Evolutionary conservation across 352 stramenopile genomes (phyloP).

Genomic region (Pythium rishiriense): DNA sequence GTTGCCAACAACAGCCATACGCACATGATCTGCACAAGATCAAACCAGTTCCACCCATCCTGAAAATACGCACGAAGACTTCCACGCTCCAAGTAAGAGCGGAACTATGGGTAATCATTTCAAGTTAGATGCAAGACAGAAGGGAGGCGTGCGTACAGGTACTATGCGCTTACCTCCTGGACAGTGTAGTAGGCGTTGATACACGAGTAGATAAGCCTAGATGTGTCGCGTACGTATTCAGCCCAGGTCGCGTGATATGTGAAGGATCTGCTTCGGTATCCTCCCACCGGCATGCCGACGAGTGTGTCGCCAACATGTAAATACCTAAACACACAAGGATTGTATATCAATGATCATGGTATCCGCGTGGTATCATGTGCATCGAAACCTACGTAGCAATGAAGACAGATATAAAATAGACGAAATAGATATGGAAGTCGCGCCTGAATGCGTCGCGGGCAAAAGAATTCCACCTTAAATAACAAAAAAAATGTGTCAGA

Average conservation of each 20-base stretch:
- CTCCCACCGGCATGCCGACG: slow-evolving; percentile 69
- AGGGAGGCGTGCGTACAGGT: neutral
- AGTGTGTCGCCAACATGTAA: slow-evolving; percentile 70
- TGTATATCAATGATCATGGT: neutral
- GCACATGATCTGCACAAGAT: slow-evolving; percentile 68
- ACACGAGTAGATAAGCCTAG: slow-evolving; percentile 51
- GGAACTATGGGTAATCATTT: slow-evolving; percentile 28
- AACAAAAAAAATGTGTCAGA: neutral
- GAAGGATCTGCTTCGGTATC: slow-evolving; percentile 67
- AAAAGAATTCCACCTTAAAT: slow-evolving; percentile 72
- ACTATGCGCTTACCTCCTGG: slow-evolving; percentile 46
- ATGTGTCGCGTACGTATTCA: slow-evolving; percentile 63
- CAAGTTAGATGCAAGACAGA: too few species aligned
- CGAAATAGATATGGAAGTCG: slow-evolving; percentile 76
- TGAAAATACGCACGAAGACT: slow-evolving; percentile 60
- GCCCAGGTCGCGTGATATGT: slow-evolving; percentile 31
- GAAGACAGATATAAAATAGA: slow-evolving; percentile 78
- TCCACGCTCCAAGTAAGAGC: slow-evolving; percentile 50
- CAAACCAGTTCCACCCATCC: slow-evolving; percentile 81
- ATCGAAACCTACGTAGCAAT: slow-evolving; percentile 53
- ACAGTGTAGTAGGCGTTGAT: slow-evolving; percentile 75
- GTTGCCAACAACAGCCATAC: slow-evolving; percentile 65
- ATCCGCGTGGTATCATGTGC: neutral
- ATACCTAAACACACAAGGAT: slow-evolving; percentile 44
- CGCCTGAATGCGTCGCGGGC: slow-evolving; percentile 62